These are phyloP conservation scores for Colletotrichum filicis DNA, from an alignment of 2,329 filamentous ascomycete genomes.

Conservation along the genomic window DNA sequence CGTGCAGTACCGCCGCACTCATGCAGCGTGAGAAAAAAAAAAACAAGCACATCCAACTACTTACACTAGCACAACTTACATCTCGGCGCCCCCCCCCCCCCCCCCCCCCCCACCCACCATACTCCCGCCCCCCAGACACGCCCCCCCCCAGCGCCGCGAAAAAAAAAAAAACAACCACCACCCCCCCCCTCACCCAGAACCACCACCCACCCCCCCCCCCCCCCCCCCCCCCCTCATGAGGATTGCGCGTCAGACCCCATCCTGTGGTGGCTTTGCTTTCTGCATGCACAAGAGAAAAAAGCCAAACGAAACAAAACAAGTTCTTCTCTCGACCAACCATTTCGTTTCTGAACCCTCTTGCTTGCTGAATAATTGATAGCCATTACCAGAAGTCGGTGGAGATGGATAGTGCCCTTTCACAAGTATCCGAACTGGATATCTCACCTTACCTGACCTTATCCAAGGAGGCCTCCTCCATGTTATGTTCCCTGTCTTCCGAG, in stretches of 20 bases:
- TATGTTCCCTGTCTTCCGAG: too few species aligned
- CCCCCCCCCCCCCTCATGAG: neutral
- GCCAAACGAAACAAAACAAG: neutral
- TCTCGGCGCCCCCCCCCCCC: neutral
- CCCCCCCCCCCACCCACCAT: too few species aligned
- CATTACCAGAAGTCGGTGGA: neutral
- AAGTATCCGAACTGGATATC: too few species aligned
- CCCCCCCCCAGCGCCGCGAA: too few species aligned
- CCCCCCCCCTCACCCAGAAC: too few species aligned
- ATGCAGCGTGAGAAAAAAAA: too few species aligned
- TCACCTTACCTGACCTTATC: neutral
- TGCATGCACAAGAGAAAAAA: conserved; percentile 1
- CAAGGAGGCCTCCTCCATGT: neutral
- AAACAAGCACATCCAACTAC: neutral
- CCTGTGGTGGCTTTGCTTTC: conserved; percentile 9
- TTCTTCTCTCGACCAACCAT: neutral
- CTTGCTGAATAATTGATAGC: conserved; percentile 20
- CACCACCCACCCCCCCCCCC: too few species aligned
- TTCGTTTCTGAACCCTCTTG: neutral
- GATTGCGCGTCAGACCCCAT: conserved; percentile 29
- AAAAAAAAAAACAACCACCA: too few species aligned
- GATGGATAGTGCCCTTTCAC: too few species aligned
- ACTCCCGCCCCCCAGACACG: too few species aligned
- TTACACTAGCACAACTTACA: conserved; percentile 6
- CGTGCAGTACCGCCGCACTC: neutral